phyloP scores from a whole-genome alignment of 2,329 filamentous ascomycete genomes.

The Curvularia sp. region DNA sequence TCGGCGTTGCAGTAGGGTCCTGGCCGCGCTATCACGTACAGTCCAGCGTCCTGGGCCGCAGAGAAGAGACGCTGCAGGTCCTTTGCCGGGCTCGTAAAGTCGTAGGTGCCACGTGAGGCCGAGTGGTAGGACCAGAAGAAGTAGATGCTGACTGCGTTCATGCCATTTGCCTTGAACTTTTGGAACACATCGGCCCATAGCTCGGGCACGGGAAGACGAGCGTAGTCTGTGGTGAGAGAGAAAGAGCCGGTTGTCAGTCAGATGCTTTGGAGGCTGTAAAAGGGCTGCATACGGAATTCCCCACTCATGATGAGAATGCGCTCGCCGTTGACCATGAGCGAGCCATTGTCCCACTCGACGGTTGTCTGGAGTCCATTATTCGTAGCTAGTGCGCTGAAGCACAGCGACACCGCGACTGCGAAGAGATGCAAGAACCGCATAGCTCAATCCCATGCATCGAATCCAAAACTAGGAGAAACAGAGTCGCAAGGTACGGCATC shows the following conservation, averaged over 20 bases:
- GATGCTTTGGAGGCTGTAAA: not conserved
- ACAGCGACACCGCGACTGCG: constrained; percentile 13
- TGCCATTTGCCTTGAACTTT: constrained; percentile 61
- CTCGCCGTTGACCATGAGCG: constrained; percentile 58
- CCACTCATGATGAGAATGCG: constrained; percentile 58
- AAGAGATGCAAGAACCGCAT: constrained; percentile 23
- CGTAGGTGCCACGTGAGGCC: constrained; percentile 54
- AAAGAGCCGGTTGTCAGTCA: not conserved
- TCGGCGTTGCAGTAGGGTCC: constrained; percentile 63
- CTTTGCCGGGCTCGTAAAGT: constrained; percentile 60
- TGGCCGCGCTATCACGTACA: constrained; percentile 60
- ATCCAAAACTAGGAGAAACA: not conserved
- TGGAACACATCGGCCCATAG: constrained; percentile 63
- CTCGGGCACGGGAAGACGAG: constrained; percentile 61
- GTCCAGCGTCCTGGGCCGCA: constrained; percentile 59
- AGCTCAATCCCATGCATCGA: not conserved
- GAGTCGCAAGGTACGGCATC: not conserved
- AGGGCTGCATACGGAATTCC: constrained; percentile 54
- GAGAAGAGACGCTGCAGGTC: constrained; percentile 60
- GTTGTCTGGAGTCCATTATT: constrained; percentile 42
- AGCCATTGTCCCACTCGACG: constrained; percentile 62
- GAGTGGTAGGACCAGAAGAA: constrained; percentile 62
- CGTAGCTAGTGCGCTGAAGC: constrained; percentile 27
- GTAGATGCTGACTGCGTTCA: constrained; percentile 60
- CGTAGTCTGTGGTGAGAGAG: constrained; percentile 48